Conservation (phyloP, 2,329 filamentous ascomycete species). For the Botrytis paeoniae region DNA sequence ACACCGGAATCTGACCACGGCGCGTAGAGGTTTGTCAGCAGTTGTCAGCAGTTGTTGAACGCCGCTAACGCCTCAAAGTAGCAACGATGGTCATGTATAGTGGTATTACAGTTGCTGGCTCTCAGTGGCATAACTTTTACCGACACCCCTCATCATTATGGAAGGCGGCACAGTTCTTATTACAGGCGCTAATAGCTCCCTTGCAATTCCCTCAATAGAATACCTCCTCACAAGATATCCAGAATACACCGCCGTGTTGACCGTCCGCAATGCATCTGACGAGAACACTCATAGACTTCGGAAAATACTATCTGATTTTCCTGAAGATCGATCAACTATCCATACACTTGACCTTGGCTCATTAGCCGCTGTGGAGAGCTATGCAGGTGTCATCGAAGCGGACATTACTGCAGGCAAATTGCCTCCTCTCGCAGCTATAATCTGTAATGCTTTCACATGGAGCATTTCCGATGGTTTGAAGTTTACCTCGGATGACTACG, state of each 20-base stretch:
- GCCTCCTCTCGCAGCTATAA: conserved; percentile 39
- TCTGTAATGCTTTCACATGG: conserved; percentile 44
- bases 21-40: background rate
- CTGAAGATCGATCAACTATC: conserved; percentile 35
- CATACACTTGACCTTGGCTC: conserved; percentile 40
- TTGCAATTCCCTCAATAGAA: background rate
- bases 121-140: background rate
- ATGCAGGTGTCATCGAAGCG: conserved; percentile 34
- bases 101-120: background rate
- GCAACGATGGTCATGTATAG: background rate
- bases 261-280: conserved; percentile 38
- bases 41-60: background rate
- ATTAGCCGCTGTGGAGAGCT: conserved; percentile 39
- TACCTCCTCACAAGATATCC: background rate
- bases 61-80: background rate
- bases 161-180: background rate
- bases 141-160: background rate
- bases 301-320: conserved; percentile 27
- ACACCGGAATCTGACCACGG: background rate
- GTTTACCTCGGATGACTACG: conserved; percentile 40
- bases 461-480: conserved; percentile 38
- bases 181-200: background rate
- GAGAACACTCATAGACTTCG: conserved; percentile 35
- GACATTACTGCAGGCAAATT: conserved; percentile 36
- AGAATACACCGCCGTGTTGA: conserved; percentile 10